phyloP scores from a whole-genome alignment of 1,284 basidiomycete species.

The Amylostereum chailletii region DNA sequence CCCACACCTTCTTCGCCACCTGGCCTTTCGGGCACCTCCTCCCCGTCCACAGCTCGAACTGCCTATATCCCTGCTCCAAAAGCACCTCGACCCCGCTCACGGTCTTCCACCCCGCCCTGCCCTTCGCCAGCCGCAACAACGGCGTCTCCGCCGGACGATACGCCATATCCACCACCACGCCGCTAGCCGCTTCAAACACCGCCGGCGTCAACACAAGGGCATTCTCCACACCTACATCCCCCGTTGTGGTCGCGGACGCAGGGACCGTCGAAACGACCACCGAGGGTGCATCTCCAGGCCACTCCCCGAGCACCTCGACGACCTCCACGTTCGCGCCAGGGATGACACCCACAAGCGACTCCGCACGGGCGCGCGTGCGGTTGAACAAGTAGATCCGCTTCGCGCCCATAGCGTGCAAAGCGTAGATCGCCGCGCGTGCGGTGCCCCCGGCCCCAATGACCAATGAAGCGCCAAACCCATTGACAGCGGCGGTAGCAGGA shows the following conservation, averaged over 20 bases:
- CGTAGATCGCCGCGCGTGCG: slow-evolving; percentile 86
- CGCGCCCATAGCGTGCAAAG: slow-evolving; percentile 65
- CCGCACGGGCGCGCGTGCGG: slow-evolving; percentile 68
- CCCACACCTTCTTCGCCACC: slow-evolving; percentile 42
- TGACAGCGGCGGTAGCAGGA: slow-evolving; percentile 19
- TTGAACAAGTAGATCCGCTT: slow-evolving; percentile 79
- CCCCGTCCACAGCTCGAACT: slow-evolving; percentile 81
- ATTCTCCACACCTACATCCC: slow-evolving; percentile 21
- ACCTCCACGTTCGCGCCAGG: slow-evolving; percentile 56
- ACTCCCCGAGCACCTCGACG: slow-evolving; percentile 46
- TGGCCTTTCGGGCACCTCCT: slow-evolving; percentile 40
- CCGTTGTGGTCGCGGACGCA: slow-evolving; percentile 52
- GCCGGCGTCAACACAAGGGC: slow-evolving; percentile 48
- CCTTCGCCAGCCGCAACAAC: slow-evolving; percentile 47
- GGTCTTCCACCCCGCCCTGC: slow-evolving; percentile 49
- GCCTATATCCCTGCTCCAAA: slow-evolving; percentile 79
- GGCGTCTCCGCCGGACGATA: slow-evolving; percentile 80
- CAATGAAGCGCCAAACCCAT: slow-evolving; percentile 43
- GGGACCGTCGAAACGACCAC: slow-evolving; percentile 86
- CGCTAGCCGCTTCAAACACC: slow-evolving; percentile 39
- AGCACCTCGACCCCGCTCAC: slow-evolving; percentile 80
- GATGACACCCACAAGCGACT: slow-evolving; percentile 61
- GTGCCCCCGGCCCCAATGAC: slow-evolving; percentile 93
- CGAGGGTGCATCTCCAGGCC: slow-evolving; percentile 47
- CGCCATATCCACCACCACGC: slow-evolving; percentile 87